Base-by-base conservation (phyloP, 2,329 filamentous ascomycete genomes). In the Monosporascus sp. region DNA sequence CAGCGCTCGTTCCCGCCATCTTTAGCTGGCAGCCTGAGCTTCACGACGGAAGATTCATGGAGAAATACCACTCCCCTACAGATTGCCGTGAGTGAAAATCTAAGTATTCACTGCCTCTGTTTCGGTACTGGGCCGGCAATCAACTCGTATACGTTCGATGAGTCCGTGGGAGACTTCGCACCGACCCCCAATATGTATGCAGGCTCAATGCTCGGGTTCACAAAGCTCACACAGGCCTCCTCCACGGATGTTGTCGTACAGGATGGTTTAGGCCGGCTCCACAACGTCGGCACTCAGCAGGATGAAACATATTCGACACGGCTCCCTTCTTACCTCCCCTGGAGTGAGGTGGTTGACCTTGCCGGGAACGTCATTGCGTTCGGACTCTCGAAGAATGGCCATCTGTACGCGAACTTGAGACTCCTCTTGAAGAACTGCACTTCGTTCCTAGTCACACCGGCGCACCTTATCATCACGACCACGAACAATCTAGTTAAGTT, bases 401-500 rank as follows among this genome's bases (percentile, higher is more conserved):
- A 86, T 51, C 74, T 99, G 0, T 95, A 89, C 66, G 89, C 87
- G 41, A 89, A 92, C 65, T 83, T 85, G 3, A 82, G 80, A 17
- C 75, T 88, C 5, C 74, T 97, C 45, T 83, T 86, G 15, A 90
- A 89, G 68, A 96, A 94, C 62, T 96, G 91, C 70, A 97, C 93
- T 0, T 99, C 94, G 0, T 97, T 96, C 62, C 68, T 91, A 6
- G 73, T 92, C 25, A 96, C 93, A 0, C 77, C 85, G 0, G 83
- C 84, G 20, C 93, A 97, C 73, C 76, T 99, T 15, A 84, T 97
- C 53, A 91, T 93, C 65, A 99, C 94, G 1, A 99, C 94, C 0
- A 91, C 86, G 54, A 91, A 91, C 58, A 92, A 97, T 68, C 77
- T 97, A 3, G 78, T 99, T 57, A 99, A 99, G 70, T 97, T 97